Evolutionary conservation across 768 basidiomycete species (phyloP), one percentile per base, ranked within the genome.

Genomic region (Hysterangium stoloniferum): DNA sequence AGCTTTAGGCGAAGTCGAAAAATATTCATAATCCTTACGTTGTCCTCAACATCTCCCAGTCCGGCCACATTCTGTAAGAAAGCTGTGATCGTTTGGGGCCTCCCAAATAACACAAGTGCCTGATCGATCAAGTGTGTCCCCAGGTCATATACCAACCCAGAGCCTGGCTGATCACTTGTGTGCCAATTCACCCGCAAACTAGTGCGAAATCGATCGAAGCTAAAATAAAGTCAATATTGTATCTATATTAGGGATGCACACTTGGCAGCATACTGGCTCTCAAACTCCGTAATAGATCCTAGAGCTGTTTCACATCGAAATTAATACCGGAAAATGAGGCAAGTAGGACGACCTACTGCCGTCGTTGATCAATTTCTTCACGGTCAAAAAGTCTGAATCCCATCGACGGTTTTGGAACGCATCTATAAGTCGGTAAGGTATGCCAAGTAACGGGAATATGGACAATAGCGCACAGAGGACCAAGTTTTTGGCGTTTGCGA

Each of bases 71-170:
- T 90, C 59, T 80, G 76, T 22, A 82, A 68, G 59, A 85, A 78
- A 1, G 80, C 85, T 4, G 83, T 84, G 24, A 93, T 64, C 51
- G 65, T 77, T 28, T 72, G 61, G 0, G 91, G 90, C 43, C 78
- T 70, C 32, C 90, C 91, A 59, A 92, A 92, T 35, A 93, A 73
- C 8, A 70, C 69, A 27, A 91, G 68, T 4, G 78, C 72, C 64
- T 91, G 87, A 66, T 91, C 87, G 56, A 91, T 78, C 24, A 90
- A 71, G 63, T 93, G 88, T 6, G 84, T 68, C 4, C 86, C 89
- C 19, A 93, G 73, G 62, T 93, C 88, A 62, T 80, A 93, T 2
- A 80, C 77, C 24, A 77, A 70, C 4, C 87, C 86, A 40, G 74
- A 74, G 17, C 75, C 80, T 19, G 81, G 78, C 0, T 71, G 68